Base-by-base conservation (phyloP, 257 asterid genomes). In the Solanum chmielewskii region DNA sequence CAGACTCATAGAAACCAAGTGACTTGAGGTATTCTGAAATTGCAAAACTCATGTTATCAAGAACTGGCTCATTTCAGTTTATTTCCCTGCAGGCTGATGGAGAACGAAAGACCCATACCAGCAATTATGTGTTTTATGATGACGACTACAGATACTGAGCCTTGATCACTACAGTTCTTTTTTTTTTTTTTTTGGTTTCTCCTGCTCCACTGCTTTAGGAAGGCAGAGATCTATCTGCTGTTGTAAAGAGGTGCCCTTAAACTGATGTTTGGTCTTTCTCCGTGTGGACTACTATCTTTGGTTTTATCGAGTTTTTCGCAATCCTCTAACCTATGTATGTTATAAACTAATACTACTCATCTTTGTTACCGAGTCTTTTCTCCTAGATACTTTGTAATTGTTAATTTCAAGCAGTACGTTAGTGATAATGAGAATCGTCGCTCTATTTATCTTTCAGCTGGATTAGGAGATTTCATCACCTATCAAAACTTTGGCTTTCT, bases 141-240 rank as follows among this genome's bases (percentile, higher is more conserved):
- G 97, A 95, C 18, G 93, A 94, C 42, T 83, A 93, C 89, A 88
- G 91, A 91, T 91, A 93, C 91, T 94, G 94, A 92, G 73, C 39
- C 33, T 78, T 49, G 86, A 69, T 47, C 39, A 29, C 85, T 80
- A 29, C 20, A 80, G 68, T 47, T 80, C 37, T 25, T 25, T 25
- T 29, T 29, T 20, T 47, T 20, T 47, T 29, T 47, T 9, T 68
- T 47, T 80, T 47, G 68, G 68, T 80, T 47, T 47, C 64, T 74
- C 16, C 47, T 86, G 35, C 87, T 64, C 52, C 76, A 44, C 85
- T 49, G 75, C 39, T 47, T 71, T 41, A 42, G 83, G 12, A 66
- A 37, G 47, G 90, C 33, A 73, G 80, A 52, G 82, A 37, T 74
- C 75, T 66, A 70, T 84, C 44, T 76, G 86, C 85, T 87, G 70